Evolutionary conservation across 1,284 basidiomycete genomes (phyloP).

Genomic region (Anthracocystis setariae): DNA sequence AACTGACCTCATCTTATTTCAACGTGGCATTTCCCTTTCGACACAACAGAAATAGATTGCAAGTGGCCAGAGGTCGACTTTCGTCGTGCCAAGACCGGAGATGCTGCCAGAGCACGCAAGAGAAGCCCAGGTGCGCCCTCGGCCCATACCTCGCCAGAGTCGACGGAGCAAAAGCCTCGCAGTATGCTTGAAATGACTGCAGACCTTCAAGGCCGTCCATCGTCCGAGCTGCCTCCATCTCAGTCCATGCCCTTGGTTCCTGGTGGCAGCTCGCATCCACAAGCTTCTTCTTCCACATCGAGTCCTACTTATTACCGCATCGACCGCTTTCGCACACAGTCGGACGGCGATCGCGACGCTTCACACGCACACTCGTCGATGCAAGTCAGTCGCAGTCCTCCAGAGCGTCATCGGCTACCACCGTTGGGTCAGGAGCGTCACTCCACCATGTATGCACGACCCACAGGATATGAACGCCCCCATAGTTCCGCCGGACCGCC

Average conservation of each 20-base stretch:
- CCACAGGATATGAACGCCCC: conserved; percentile 12
- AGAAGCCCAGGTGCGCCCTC: conserved; percentile 24
- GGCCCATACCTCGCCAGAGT: conserved; percentile 25
- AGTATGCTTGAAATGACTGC: conserved; percentile 7
- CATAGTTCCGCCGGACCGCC: conserved; percentile 12
- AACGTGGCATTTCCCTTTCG: background rate
- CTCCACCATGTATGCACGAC: background rate
- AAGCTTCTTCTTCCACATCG: background rate
- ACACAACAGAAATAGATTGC: conserved; percentile 40
- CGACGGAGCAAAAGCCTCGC: conserved; percentile 12
- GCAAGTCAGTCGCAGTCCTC: conserved; percentile 18
- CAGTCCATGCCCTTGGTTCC: conserved; percentile 15
- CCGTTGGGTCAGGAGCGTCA: conserved; percentile 10
- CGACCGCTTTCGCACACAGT: conserved; percentile 26
- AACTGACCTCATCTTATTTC: background rate
- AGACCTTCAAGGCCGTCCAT: conserved; percentile 3
- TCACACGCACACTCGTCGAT: conserved; percentile 5
- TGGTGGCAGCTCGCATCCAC: conserved; percentile 1
- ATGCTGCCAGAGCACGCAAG: conserved; percentile 30
- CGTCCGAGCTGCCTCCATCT: conserved; percentile 12
- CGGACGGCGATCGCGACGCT: conserved; percentile 31
- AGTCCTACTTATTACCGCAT: conserved; percentile 13
- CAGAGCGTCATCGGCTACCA: conserved; percentile 23
- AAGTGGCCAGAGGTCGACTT: conserved; percentile 54
- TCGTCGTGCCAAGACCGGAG: conserved; percentile 45